A percentile compares a stretch with the other conserved stretches of the same genome.
phyloP scores from a whole-genome alignment of 2,329 filamentous ascomycete genomes.

The Xylariaceae sp. region DNA sequence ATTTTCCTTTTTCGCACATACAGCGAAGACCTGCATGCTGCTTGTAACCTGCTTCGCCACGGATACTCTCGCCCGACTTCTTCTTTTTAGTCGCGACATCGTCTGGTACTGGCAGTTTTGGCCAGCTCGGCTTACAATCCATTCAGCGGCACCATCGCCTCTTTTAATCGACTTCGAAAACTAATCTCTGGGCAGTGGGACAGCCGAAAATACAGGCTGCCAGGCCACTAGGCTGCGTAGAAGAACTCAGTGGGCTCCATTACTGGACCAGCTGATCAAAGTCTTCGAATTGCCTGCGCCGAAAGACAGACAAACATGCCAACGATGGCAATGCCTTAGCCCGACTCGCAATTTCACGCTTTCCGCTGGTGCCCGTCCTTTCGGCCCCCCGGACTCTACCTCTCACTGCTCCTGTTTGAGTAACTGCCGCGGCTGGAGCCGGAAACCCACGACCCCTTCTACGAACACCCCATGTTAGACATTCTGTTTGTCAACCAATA shows the following conservation, averaged over 20 bases:
- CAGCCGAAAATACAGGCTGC: not conserved
- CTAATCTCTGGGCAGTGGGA: not conserved
- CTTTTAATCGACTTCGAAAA: not conserved
- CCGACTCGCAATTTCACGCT: conserved; percentile 15
- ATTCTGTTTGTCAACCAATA: conserved; percentile 23
- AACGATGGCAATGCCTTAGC: conserved; percentile 3
- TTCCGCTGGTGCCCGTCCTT: conserved; percentile 5
- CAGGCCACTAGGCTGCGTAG: not conserved
- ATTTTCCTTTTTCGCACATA: not conserved
- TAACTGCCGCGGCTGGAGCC: conserved; percentile 9
- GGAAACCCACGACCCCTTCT: not conserved
- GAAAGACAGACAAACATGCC: conserved; percentile 9
- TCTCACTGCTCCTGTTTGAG: not conserved
- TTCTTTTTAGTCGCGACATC: not conserved
- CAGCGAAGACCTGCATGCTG: conserved; percentile 16
- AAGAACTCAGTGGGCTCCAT: conserved; percentile 1
- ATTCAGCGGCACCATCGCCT: not conserved
- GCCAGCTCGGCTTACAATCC: not conserved
- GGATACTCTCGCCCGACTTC: not conserved
- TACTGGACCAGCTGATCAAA: conserved; percentile 2
- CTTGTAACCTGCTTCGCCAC: not conserved
- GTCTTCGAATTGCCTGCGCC: conserved; percentile 4
- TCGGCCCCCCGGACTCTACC: not conserved
- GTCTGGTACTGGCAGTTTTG: not conserved
- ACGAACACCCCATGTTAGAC: conserved; percentile 15